phyloP scores from a whole-genome alignment of 768 basidiomycete species.

The Rhodotorula kratochvilovae region DNA sequence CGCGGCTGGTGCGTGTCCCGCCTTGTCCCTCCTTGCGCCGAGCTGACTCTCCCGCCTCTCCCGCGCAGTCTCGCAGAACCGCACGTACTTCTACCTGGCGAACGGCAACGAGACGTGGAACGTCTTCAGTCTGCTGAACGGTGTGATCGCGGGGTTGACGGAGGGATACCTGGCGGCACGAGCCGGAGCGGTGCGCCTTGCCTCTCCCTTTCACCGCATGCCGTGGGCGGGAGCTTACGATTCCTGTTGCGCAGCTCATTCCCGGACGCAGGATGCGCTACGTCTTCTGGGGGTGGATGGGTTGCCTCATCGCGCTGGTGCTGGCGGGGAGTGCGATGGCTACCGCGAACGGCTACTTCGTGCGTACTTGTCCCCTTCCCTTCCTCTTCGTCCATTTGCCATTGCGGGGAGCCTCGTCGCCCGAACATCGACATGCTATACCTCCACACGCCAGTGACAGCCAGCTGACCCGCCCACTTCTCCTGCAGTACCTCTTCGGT shows the following conservation, averaged over 20 bases:
- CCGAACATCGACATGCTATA: too few relatives aligned
- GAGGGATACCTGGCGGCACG: background rate
- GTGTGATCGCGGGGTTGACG: background rate
- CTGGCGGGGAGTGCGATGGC: conserved; percentile 2
- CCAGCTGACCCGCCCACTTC: too few relatives aligned
- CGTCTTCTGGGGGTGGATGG: conserved; percentile 12
- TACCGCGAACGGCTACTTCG: conserved; percentile 1
- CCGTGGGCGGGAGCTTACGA: background rate
- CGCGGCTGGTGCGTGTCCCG: background rate
- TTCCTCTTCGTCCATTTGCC: background rate
- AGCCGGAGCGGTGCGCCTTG: conserved; percentile 8
- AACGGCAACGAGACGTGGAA: conserved; percentile 5
- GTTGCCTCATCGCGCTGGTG: background rate
- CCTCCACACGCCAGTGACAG: too few relatives aligned
- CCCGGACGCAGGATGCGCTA: background rate
- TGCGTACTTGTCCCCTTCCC: background rate
- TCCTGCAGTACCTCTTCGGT: background rate
- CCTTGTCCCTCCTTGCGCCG: background rate
- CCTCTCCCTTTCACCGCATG: background rate
- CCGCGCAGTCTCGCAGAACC: conserved; percentile 1
- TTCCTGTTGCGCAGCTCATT: conserved; percentile 1
- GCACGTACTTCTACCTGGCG: background rate
- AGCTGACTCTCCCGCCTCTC: too few relatives aligned
- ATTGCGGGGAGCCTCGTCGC: background rate
- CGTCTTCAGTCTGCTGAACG: conserved; percentile 1